A percentile compares a stretch with the other conserved stretches of the same genome.
Evolutionary conservation across 768 basidiomycete genomes (phyloP).

Genomic region (Tremella yokohamensis): DNA sequence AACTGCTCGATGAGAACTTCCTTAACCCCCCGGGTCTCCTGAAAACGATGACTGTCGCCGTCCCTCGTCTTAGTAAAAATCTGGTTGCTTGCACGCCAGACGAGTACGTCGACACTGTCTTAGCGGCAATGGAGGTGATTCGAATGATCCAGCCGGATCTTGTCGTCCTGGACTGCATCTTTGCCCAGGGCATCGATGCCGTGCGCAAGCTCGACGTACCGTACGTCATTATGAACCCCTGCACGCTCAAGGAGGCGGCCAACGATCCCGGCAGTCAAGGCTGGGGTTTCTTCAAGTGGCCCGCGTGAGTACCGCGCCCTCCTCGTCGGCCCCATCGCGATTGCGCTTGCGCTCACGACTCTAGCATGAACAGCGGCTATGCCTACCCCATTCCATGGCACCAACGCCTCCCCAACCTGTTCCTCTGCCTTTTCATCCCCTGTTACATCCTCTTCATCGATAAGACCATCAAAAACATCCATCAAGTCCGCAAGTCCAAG

Average conservation of each 20-base stretch:
- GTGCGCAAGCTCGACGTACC: conserved; percentile 4
- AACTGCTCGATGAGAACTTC: no score
- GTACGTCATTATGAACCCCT: conserved; percentile 20
- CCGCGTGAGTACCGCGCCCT: conserved; percentile 16
- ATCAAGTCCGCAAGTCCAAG: conserved; percentile 17
- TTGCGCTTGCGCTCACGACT: neutral
- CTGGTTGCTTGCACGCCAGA: conserved; percentile 10
- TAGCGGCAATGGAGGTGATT: conserved; percentile 6
- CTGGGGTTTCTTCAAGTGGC: conserved; percentile 9
- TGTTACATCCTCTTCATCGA: conserved; percentile 17
- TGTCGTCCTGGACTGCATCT: conserved; percentile 16
- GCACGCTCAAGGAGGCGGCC: conserved; percentile 25
- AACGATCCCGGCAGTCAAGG: conserved; percentile 15
- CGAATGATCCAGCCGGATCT: conserved; percentile 17
- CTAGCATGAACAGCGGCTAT: conserved; percentile 17
- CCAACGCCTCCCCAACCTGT: conserved; percentile 17
- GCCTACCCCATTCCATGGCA: conserved; percentile 22
- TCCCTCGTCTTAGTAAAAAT: no score
- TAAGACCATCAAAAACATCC: neutral
- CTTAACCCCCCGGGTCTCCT: no score
- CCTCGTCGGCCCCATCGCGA: neutral
- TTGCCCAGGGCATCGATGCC: conserved; percentile 19
- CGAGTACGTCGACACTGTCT: conserved; percentile 22
- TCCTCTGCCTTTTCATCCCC: conserved; percentile 9
- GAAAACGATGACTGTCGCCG: no score